Percentiles rank a stretch among this genome's conserved stretches.
phyloP scores from a whole-genome alignment of 495 filamentous ascomycete genomes.

The Sordaria brevicollis region DNA sequence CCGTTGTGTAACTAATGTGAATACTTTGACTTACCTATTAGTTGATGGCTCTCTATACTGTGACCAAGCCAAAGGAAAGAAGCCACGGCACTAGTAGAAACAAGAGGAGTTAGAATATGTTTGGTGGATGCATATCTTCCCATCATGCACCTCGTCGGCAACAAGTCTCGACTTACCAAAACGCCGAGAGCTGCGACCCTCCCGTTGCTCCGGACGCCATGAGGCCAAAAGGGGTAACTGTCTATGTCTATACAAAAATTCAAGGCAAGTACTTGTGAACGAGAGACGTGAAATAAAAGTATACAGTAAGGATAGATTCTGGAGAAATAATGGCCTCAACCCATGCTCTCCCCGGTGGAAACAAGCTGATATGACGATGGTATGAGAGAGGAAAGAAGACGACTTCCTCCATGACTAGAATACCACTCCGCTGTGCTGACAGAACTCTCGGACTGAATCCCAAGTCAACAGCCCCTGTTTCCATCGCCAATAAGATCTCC shows the following conservation, averaged over 20 bases:
- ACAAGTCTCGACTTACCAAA: slow-evolving; percentile 24
- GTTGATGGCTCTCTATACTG: slow-evolving; percentile 34
- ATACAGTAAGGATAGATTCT: background rate
- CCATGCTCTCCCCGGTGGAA: background rate
- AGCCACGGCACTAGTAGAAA: slow-evolving; percentile 25
- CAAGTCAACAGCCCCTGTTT: background rate
- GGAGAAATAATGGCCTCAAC: background rate
- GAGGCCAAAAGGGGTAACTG: background rate
- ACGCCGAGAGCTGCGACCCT: slow-evolving; percentile 25
- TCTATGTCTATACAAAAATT: background rate
- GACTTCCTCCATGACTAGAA: background rate
- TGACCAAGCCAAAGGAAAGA: slow-evolving; percentile 35
- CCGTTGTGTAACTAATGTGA: background rate
- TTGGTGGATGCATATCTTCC: background rate
- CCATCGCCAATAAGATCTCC: background rate
- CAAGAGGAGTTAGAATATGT: background rate
- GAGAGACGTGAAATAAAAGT: background rate
- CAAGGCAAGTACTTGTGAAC: background rate
- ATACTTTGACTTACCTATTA: slow-evolving; percentile 22
- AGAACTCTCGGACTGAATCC: background rate
- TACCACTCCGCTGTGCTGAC: background rate
- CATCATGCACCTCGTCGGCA: background rate
- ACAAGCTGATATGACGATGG: background rate
- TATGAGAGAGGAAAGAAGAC: background rate
- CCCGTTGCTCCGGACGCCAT: slow-evolving; percentile 22